Evolutionary conservation across 1,139 yeast genomes (phyloP).

Genomic region (Lodderomyces metapsilosis): DNA sequence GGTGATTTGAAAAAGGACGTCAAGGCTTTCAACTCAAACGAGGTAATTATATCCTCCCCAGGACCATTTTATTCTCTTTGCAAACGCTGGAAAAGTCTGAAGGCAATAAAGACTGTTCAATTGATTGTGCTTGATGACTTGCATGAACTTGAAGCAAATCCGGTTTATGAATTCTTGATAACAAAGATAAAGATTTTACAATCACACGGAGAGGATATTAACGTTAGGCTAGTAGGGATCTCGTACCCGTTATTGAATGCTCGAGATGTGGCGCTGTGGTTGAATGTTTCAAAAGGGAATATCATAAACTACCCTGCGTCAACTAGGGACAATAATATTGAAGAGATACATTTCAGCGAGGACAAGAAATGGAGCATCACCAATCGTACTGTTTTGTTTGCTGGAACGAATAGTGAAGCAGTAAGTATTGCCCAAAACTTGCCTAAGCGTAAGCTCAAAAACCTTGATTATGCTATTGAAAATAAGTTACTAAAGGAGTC

Average conservation of each 20-base stretch:
- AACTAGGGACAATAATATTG: conserved; percentile 55
- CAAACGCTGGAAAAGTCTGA: conserved; percentile 79
- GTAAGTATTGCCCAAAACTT: background rate
- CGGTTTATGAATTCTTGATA: conserved; percentile 65
- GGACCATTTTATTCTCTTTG: conserved; percentile 69
- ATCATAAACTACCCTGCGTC: conserved; percentile 70
- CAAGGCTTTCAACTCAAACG: conserved; percentile 53
- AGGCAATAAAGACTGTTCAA: conserved; percentile 65
- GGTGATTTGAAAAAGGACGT: conserved; percentile 63
- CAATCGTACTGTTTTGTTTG: conserved; percentile 1
- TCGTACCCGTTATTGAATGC: conserved; percentile 72
- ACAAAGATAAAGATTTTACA: conserved; percentile 72
- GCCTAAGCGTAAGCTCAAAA: background rate
- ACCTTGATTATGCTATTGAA: conserved; percentile 1
- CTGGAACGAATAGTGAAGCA: background rate
- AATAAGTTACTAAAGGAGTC: conserved; percentile 15
- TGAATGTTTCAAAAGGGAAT: conserved; percentile 61
- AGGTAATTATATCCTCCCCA: conserved; percentile 78
- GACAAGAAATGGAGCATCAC: background rate
- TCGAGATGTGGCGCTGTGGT: conserved; percentile 81
- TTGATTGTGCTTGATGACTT: conserved; percentile 72
- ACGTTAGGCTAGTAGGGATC: conserved; percentile 62
- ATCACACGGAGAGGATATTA: conserved; percentile 50
- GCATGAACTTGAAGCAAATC: conserved; percentile 65
- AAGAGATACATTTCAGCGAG: conserved; percentile 48